phyloP scores from a whole-genome alignment of 306 rosid species.

The Fagus crenata region DNA sequence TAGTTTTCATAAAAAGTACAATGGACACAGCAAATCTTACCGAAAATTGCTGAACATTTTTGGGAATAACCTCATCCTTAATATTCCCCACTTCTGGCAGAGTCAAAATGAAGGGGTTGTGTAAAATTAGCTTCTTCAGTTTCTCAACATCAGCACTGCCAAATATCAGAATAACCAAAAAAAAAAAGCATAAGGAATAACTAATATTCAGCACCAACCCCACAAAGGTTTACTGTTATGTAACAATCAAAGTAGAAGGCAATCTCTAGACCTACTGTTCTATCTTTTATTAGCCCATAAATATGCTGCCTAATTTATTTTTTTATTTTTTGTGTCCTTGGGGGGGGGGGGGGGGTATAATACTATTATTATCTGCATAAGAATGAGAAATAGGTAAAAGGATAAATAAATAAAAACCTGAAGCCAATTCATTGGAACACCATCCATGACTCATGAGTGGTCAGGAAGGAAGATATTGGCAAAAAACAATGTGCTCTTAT shows the following conservation, averaged over 20 bases:
- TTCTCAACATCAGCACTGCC: conserved; percentile 90
- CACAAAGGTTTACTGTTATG: conserved; percentile 13
- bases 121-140: conserved; percentile 86
- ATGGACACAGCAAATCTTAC: conserved; percentile 40
- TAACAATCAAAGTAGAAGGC: background rate
- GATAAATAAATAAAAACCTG: background rate
- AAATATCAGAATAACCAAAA: conserved; percentile 25
- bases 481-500: conserved; percentile 13
- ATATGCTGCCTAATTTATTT: background rate
- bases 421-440: background rate
- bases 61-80: conserved; percentile 79
- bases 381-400: background rate
- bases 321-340: no score
- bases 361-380: background rate
- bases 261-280: background rate
- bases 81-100: conserved; percentile 77
- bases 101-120: conserved; percentile 82
- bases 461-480: background rate
- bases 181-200: conserved; percentile 21
- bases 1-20: background rate
- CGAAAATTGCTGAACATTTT: conserved; percentile 90
- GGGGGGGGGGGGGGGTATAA: no score
- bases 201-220: background rate
- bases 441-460: conserved; percentile 11
- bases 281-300: conserved; percentile 1